Base-by-base conservation (phyloP, 2,329 filamentous ascomycete species). In the Aspergillus ochraceoroseus region DNA sequence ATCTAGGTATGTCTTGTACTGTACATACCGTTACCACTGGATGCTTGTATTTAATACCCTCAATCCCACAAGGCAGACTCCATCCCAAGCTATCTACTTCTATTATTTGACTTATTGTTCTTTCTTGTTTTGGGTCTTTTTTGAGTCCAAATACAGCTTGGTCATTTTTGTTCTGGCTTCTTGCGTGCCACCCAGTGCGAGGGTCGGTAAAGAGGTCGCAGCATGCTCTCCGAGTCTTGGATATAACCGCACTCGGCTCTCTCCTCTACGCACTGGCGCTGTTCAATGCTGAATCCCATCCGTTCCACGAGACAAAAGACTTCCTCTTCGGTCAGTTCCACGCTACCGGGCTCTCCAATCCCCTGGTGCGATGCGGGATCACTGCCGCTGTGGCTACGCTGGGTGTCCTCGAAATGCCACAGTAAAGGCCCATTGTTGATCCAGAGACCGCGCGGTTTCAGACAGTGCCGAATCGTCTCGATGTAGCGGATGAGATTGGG, bases 401-500 rank as follows among this genome's bases (percentile, higher is more conserved):
- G 42, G 38, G 39, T 39, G 51, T 87, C 83, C 60, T 94, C 87
- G 62, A 94, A 96, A 63, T 98, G 94, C 92, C 92, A 98, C 27
- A 96, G 71, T 39, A 98, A 67, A 0, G 92, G 92, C 0, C 92
- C 92, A 15, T 94, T 71, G 57, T 98, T 98, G 58, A 95, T 76
- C 71, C 94, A 85, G 3, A 94, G 56, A 0, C 92, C 92, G 17
- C 84, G 85, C 0, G 79, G 72, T 51, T 77, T 80, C 34, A 98
- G 74, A 56, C 89, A 94, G 58, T 85, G 77, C 28, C 70, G 71
- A 39, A 96, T 85, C 1, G 88, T 82, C 59, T 94, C 82, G 22
- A 98, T 78, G 59, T 98, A 98, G 2, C 84, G 79, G 38, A 96
- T 83, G 20, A 95, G 63, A 61, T 98, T 96, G 1, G 90, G 89